These are phyloP conservation scores for Phlyctochytrium arcticum DNA, from an alignment of 192 early-diverging fungal species.

Conservation along the genomic window DNA sequence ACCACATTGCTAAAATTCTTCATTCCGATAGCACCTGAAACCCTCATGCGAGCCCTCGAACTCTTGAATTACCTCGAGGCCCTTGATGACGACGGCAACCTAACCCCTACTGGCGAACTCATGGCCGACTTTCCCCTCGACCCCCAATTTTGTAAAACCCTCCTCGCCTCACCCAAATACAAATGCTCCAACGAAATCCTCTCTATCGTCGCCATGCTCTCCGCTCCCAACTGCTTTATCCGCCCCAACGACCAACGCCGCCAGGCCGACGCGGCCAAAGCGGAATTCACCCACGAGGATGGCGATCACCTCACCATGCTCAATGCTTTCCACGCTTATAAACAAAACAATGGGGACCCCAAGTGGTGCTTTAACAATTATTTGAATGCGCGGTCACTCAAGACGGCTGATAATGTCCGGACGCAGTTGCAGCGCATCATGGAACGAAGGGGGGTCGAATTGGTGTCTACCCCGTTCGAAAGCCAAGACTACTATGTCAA, in stretches of 20 bases:
- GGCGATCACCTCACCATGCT: conserved; percentile 96
- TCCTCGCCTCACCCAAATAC: conserved; percentile 81
- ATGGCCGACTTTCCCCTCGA: conserved; percentile 99
- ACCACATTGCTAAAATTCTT: background rate
- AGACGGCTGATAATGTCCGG: conserved; percentile 89
- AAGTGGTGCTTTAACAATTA: conserved; percentile 95
- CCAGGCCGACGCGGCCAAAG: conserved; percentile 86
- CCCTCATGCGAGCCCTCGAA: conserved; percentile 96
- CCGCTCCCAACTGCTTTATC: conserved; percentile 84
- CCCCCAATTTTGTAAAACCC: conserved; percentile 91
- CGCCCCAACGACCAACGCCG: conserved; percentile 87
- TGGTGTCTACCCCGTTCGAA: conserved; percentile 66
- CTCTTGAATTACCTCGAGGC: conserved; percentile 92
- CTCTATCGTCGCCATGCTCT: conserved; percentile 89
- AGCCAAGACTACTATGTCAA: conserved; percentile 69
- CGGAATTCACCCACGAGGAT: conserved; percentile 87
- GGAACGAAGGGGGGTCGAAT: conserved; percentile 63
- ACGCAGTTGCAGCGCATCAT: conserved; percentile 82
- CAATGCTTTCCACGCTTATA: conserved; percentile 95
- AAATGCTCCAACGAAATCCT: conserved; percentile 91
- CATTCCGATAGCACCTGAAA: conserved; percentile 74
- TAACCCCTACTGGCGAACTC: conserved; percentile 74
- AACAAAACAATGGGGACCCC: conserved; percentile 64
- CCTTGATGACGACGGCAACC: conserved; percentile 89
- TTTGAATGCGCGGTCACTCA: conserved; percentile 83